Percentiles rank a stretch among this genome's conserved stretches.
Evolutionary conservation across 164 flowering plant species (phyloP).

Genomic region (Tetrastigma voinierianum): DNA sequence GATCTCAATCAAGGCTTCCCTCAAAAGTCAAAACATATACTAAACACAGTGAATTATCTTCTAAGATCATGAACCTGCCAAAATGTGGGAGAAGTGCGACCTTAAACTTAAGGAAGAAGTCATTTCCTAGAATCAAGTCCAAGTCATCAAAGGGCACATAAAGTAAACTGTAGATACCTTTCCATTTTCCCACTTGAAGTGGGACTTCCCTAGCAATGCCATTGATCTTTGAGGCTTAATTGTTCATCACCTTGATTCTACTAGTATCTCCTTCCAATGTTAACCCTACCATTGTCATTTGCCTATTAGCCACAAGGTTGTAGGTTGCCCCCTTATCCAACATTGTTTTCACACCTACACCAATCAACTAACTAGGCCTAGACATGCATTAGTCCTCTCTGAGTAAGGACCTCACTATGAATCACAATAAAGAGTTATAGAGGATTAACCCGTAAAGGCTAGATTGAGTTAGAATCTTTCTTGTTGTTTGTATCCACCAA

Average conservation of each 20-base stretch:
- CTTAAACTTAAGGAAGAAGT: not conserved
- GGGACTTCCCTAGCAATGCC: not conserved
- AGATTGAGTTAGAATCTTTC: not conserved
- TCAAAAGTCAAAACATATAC: not conserved
- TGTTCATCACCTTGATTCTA: not conserved
- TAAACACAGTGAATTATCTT: not conserved
- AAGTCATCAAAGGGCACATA: slow-evolving; percentile 14
- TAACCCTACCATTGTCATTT: not conserved
- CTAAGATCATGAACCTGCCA: not conserved
- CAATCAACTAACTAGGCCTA: not conserved
- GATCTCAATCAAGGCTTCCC: not conserved
- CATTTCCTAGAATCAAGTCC: slow-evolving; percentile 8
- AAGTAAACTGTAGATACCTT: not conserved
- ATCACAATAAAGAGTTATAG: not conserved
- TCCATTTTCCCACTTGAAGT: not conserved
- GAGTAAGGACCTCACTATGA: not conserved
- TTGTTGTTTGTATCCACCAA: not conserved
- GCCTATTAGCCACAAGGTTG: slow-evolving; percentile 3
- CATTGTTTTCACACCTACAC: not conserved
- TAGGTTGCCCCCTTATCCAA: slow-evolving; percentile 8
- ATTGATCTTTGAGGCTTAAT: not conserved
- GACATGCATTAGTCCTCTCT: slow-evolving; percentile 4
- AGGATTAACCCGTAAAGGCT: not conserved
- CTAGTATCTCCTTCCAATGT: not conserved
- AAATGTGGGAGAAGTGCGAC: slow-evolving; percentile 4